These are phyloP conservation scores for Polytolypa hystricis DNA, from an alignment of 2,329 filamentous ascomycete genomes.

Conservation along the genomic window DNA sequence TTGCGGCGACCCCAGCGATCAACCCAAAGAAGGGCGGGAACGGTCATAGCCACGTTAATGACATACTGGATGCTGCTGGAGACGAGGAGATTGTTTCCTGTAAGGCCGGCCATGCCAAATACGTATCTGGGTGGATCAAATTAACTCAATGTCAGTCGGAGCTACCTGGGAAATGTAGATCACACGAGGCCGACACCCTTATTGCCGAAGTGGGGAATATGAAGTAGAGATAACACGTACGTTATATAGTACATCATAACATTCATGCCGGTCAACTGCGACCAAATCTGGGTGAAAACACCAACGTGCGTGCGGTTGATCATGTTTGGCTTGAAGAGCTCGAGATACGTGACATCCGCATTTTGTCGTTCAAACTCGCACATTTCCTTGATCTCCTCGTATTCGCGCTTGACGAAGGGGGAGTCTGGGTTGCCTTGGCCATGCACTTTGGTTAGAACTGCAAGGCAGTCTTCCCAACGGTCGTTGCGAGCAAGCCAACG, in stretches of 20 bases:
- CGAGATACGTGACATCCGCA: conserved; percentile 56
- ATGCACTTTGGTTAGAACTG: conserved; percentile 47
- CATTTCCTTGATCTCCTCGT: conserved; percentile 61
- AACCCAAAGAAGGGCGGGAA: conserved; percentile 63
- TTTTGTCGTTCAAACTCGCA: conserved; percentile 63
- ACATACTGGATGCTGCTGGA: conserved; percentile 62
- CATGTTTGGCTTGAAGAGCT: conserved; percentile 64
- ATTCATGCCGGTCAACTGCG: conserved; percentile 66
- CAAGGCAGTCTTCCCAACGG: conserved; percentile 43
- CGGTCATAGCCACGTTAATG: conserved; percentile 70
- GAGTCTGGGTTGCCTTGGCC: conserved; percentile 53
- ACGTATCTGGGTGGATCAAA: conserved; percentile 45
- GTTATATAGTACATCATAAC: conserved; percentile 63
- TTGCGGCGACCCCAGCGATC: conserved; percentile 65
- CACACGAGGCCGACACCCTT: neutral
- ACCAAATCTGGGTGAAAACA: conserved; percentile 65
- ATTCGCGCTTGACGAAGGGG: conserved; percentile 56
- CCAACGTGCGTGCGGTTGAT: conserved; percentile 62
- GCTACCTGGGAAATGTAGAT: neutral
- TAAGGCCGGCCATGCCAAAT: conserved; percentile 61
- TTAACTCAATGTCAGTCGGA: no score
- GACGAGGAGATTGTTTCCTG: conserved; percentile 47
- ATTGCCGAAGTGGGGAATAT: no score
- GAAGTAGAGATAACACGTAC: conserved; percentile 20
- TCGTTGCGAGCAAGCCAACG: conserved; percentile 54